phyloP scores from a whole-genome alignment of 2,329 filamentous ascomycete species.

The Coniochaeta sp. region DNA sequence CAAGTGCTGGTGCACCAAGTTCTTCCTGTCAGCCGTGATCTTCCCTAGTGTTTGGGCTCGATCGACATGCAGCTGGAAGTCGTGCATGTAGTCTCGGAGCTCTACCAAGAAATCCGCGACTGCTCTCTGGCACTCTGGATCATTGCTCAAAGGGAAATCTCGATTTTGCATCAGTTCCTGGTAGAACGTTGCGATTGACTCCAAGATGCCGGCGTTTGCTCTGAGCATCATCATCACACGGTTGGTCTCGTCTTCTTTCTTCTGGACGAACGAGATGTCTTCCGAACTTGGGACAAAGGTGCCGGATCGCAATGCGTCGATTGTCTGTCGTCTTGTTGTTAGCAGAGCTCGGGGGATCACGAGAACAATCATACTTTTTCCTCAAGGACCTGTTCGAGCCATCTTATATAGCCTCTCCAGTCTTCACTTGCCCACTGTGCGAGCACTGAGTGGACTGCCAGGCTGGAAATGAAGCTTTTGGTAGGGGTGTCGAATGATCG shows the following conservation, averaged over 20 bases:
- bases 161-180: conserved; percentile 11
- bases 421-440: conserved; percentile 29
- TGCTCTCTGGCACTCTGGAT: conserved; percentile 12
- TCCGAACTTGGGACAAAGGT: neutral
- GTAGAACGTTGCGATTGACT: conserved; percentile 21
- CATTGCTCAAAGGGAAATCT: conserved; percentile 13
- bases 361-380: conserved; percentile 5
- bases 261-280: conserved; percentile 27
- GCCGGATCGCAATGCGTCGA: neutral
- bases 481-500: conserved; percentile 19
- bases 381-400: conserved; percentile 22
- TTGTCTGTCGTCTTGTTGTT: conserved; percentile 5
- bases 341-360: conserved; percentile 3
- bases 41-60: conserved; percentile 22
- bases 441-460: conserved; percentile 26
- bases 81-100: conserved; percentile 24
- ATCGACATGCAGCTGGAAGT: conserved; percentile 25
- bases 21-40: conserved; percentile 25
- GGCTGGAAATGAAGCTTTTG: conserved; percentile 25
- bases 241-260: conserved; percentile 26
- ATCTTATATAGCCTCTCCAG: conserved; percentile 32
- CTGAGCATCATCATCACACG: conserved; percentile 27
- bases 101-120: conserved; percentile 17
- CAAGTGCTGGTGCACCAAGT: conserved; percentile 23
- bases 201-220: conserved; percentile 28